Evolutionary conservation across 225 moss, liverwort and hornwort species (phyloP).

Genomic region (Antitrichia curtipendula): DNA sequence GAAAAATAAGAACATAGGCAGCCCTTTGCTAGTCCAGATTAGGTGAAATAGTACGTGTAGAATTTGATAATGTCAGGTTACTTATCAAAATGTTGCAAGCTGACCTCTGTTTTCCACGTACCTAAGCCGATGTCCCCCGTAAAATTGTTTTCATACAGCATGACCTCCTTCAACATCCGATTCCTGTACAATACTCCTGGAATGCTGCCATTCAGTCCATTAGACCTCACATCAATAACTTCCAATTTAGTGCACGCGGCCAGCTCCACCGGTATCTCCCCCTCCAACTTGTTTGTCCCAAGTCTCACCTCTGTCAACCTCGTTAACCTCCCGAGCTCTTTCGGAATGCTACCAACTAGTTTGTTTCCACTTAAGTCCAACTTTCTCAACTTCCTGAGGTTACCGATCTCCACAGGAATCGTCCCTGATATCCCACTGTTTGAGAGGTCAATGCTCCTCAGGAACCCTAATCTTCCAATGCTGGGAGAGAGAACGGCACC

Average conservation of each 20-base stretch:
- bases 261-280: background rate
- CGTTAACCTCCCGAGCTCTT: background rate
- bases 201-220: conserved; percentile 3
- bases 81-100: background rate
- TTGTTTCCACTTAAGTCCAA: background rate
- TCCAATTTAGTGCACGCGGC: background rate
- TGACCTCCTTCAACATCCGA: background rate
- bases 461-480: background rate
- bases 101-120: background rate
- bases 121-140: background rate
- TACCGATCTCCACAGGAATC: background rate
- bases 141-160: background rate
- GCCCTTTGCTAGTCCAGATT: background rate
- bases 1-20: background rate
- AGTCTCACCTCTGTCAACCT: background rate
- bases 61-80: background rate
- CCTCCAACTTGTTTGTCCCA: background rate
- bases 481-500: background rate
- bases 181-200: background rate
- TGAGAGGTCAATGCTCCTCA: background rate
- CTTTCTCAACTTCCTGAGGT: background rate
- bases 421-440: background rate
- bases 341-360: background rate
- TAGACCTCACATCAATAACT: background rate
- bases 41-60: background rate